phyloP scores from a whole-genome alignment of 768 basidiomycete species.

The Boletus bicolor region DNA sequence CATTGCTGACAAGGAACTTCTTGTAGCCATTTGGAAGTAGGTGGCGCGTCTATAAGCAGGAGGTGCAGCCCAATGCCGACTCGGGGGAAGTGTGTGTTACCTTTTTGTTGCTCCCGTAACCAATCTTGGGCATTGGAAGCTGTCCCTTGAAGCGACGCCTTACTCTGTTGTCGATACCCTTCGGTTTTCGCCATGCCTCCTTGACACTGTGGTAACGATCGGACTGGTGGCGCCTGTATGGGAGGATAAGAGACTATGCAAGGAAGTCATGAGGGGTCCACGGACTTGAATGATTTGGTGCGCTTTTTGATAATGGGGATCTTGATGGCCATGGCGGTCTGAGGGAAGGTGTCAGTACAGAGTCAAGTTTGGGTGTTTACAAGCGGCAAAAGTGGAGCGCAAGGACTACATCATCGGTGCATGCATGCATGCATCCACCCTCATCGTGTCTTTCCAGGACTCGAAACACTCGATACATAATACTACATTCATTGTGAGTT shows the following conservation, averaged over 20 bases:
- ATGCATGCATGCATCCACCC: conserved; percentile 24
- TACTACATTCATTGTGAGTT: neutral
- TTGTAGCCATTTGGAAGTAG: conserved; percentile 94
- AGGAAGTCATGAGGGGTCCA: conserved; percentile 16
- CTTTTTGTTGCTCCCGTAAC: conserved; percentile 81
- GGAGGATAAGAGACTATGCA: conserved; percentile 12
- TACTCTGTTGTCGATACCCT: conserved; percentile 99
- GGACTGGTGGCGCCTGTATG: conserved; percentile 88
- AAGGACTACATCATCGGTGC: conserved; percentile 20
- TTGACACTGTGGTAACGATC: conserved; percentile 97
- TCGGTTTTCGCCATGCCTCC: conserved; percentile 99
- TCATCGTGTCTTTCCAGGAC: neutral
- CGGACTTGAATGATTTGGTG: conserved; percentile 94
- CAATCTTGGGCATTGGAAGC: conserved; percentile 89
- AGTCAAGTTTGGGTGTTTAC: conserved; percentile 1
- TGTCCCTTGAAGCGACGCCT: conserved; percentile 95
- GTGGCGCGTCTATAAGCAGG: conserved; percentile 70
- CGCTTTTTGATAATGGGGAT: conserved; percentile 92
- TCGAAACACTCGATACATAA: neutral
- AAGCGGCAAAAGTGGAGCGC: neutral
- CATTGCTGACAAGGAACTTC: conserved; percentile 93
- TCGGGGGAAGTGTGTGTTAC: conserved; percentile 40
- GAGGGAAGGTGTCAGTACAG: conserved; percentile 13
- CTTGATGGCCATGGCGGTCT: conserved; percentile 46
- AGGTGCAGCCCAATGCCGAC: conserved; percentile 1